Base-by-base conservation (phyloP, 2,329 filamentous ascomycete species). In the Mycocentrospora acerina region DNA sequence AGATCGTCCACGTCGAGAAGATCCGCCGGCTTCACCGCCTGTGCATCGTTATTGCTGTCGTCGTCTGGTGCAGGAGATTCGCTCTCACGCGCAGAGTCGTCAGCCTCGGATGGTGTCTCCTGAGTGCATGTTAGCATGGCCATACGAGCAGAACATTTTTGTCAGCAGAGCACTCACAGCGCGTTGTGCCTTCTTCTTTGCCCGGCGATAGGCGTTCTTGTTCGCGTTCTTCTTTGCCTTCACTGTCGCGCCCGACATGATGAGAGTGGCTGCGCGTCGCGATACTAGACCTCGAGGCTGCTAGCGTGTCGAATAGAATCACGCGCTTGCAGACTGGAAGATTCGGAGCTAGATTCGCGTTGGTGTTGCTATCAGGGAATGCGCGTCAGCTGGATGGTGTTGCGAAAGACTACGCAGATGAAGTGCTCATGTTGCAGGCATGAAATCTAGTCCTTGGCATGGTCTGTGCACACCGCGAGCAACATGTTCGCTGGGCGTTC, bases 171-270 rank as follows among this genome's bases (percentile, higher is more conserved):
- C 22, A 49, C 66, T 73, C 66, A 79, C 72, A 53, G 80, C 70
- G 60, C 83, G 83, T 73, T 94, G 94, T 59, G 89, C 86, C 83
- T 95, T 96, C 80, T 93, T 95, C 76, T 91, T 90, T 32, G 89
- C 87, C 67, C 91, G 83, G 67, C 90, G 82, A 75, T 90, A 85
- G 71, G 95, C 89, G 71, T 96, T 96, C 76, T 96, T 97, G 67
- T 86, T 90, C 75, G 86, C 83, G 74, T 91, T 94, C 65, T 69
- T 67, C 48, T 56, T 59, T 22, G 44, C 42, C 18, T 59, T 59
- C 29, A 43, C 49, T n/a, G 48, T 45, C 37, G 59, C 51, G 17
- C 57, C 59, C 18, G 59, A 55, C 61, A 63, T 64, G 30, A 29
- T 53, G 42, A 40, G 42, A 37, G 39, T 34, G 26, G 17, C 28